Percentiles rank a stretch among this genome's conserved stretches.
Conservation (phyloP, 441 rosid genomes). For the Erodium moschatum region DNA sequence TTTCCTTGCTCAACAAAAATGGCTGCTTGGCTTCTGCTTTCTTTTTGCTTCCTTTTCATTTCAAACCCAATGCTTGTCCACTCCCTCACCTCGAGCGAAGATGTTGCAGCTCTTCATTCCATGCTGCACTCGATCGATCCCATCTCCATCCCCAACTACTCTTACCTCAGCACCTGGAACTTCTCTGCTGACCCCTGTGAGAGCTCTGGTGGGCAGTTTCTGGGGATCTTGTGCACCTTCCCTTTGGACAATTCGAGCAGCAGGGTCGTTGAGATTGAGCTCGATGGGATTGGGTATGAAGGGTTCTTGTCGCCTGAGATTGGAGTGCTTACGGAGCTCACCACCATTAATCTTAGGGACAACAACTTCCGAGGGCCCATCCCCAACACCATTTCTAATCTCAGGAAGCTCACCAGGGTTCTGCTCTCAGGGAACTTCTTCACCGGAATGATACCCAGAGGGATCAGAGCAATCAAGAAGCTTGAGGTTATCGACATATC, state of each 20-base stretch:
- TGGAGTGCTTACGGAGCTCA: slow-evolving; percentile 48
- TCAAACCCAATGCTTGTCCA: background rate
- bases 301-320: slow-evolving; percentile 37
- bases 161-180: slow-evolving; percentile 45
- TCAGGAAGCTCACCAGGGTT: slow-evolving; percentile 36
- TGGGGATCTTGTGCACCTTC: slow-evolving; percentile 40
- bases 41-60: background rate
- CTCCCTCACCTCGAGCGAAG: slow-evolving; percentile 17
- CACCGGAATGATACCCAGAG: slow-evolving; percentile 37
- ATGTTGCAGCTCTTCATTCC: slow-evolving; percentile 32
- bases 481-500: slow-evolving; percentile 38
- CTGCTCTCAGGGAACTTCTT: slow-evolving; percentile 33
- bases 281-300: slow-evolving; percentile 45
- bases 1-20: background rate
- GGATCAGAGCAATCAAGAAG: slow-evolving; percentile 29
- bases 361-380: slow-evolving; percentile 50
- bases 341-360: slow-evolving; percentile 31
- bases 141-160: slow-evolving; percentile 31
- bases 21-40: background rate
- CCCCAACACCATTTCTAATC: slow-evolving; percentile 35
- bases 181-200: slow-evolving; percentile 48
- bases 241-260: slow-evolving; percentile 32
- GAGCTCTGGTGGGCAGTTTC: slow-evolving; percentile 32
- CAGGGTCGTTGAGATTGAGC: slow-evolving; percentile 36
- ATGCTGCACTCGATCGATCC: slow-evolving; percentile 39